Base-by-base conservation (phyloP, 345 rosid species). In the Salix arbutifolia region DNA sequence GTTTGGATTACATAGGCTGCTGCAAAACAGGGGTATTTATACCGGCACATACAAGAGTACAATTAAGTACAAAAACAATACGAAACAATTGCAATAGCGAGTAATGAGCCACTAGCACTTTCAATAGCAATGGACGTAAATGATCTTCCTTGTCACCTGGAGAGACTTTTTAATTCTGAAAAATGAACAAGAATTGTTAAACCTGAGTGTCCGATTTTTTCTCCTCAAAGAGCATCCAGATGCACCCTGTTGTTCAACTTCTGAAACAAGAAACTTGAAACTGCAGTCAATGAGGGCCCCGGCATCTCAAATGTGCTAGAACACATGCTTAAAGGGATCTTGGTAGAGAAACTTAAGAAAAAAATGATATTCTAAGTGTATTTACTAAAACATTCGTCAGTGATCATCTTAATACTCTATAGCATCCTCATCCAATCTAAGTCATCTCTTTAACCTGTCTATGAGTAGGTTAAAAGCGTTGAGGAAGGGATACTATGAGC, bases 401-500 rank as follows among this genome's bases (percentile, higher is more conserved):
- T 12, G 31, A 23, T 58, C 67, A 8, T 37, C 48, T 35, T 9
- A 35, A 33, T 53, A 35, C 48, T n/a, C 18, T 35, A 31, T 3
- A 73, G 28, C 53, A 61, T 4, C 28, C 37, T n/a, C 18, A 60
- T 28, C 40, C 56, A 19, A 26, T 19, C 44, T 3, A 46, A 23
- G 42, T 64, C 44, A 74, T 40, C 58, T 73, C 67, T 53, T 40
- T 50, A 60, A 53, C 30, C 71, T 1, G 23, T n/a, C 53, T 68
- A 68, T 1, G 13, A 69, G 56, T 4, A 44, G 7, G 53, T 25
- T 69, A 69, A 19, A 16, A 21, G 40, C 31, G 6, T 18, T 38
- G 3, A 26, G 16, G 69, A 17, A 17, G 5, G 68, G 37, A 44
- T 30, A 68, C 79, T 83, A 86, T 14, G 84, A 86, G 83, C 90